These are phyloP conservation scores for Petunia secreta DNA, from an alignment of 257 asterid genomes.

Conservation along the genomic window DNA sequence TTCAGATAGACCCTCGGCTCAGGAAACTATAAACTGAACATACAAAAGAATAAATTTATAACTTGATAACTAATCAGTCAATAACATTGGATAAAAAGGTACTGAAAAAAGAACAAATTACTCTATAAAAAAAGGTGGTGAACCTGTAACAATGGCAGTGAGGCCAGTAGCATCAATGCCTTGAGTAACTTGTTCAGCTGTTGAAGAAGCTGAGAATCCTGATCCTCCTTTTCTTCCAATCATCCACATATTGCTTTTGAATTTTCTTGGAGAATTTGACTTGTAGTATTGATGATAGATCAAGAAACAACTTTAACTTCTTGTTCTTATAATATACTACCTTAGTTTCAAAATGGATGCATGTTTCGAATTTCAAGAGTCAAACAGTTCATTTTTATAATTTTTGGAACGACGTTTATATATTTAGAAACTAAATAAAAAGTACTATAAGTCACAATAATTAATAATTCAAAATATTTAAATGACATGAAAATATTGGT, in stretches of 20 bases:
- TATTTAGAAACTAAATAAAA: too few species aligned
- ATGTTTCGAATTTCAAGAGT: too few species aligned
- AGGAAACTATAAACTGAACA: neutral
- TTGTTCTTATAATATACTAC: neutral
- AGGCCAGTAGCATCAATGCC: slow-evolving; percentile 65
- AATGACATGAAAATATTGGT: too few species aligned
- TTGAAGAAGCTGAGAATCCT: slow-evolving; percentile 61
- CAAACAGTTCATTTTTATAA: too few species aligned
- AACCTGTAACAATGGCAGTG: slow-evolving; percentile 71
- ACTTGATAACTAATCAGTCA: too few species aligned
- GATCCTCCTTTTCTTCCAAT: slow-evolving; percentile 57
- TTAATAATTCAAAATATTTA: too few species aligned
- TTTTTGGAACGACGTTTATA: too few species aligned
- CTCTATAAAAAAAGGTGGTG: too few species aligned
- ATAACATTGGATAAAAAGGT: neutral
- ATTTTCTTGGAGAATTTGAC: neutral
- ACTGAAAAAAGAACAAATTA: neutral
- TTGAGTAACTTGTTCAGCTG: slow-evolving; percentile 59
- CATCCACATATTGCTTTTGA: slow-evolving; percentile 51
- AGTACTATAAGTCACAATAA: too few species aligned
- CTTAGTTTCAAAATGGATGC: too few species aligned
- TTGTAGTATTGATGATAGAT: neutral
- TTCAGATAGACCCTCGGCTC: too few species aligned
- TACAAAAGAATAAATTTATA: neutral
- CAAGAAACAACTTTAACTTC: neutral